Evolutionary conservation across 768 basidiomycete genomes (phyloP), one percentile per base, ranked within the genome.

Genomic region (Suillus ampliporus): DNA sequence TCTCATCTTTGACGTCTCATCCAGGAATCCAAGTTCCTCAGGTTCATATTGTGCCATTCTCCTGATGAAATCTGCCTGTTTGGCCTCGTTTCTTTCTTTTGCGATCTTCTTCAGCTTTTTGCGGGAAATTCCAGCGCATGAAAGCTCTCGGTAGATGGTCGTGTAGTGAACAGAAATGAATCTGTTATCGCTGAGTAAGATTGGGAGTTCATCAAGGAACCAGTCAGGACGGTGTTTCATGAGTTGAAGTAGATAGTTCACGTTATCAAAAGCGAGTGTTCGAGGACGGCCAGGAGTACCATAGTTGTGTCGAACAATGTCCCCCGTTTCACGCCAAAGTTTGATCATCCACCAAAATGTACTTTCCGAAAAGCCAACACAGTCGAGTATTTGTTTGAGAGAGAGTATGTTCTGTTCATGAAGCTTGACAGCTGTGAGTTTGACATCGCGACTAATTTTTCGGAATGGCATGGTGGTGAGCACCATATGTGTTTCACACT

Each of bases 71-170:
- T 70, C 74, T 44, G 65, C 64, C 14, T 69, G 62, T 3, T 46
- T 17, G 1, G 62, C 46, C 52, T 77, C 71, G 47, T 76, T 70
- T 4, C 73, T 46, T 57, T 80, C 76, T 1, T 43, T 15, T 0
- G 78, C 78, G 60, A 79, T 73, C n/a, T 67, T 71, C 63, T 71
- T 69, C 5, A 79, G 64, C 54, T 75, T 73, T 54, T 80, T 79
- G 19, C 35, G 17, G 11, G 71, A 71, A 3, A 76, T 52, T 14
- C 72, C 70, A 52, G 66, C 66, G 38, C 65, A 62, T 38, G 66
- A 59, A 17, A 80, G 74, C 46, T 72, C 69, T 1, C 70, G 65
- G 57, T 69, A 67, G 35, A 78, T 73, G 0, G 77, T 78, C 3
- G 69, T 66, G 61, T 67, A 77, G 65, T 78, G 76, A 8, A 74